These are phyloP conservation scores for Lactifluus pinguis DNA, from an alignment of 768 basidiomycete genomes.

Conservation along the genomic window DNA sequence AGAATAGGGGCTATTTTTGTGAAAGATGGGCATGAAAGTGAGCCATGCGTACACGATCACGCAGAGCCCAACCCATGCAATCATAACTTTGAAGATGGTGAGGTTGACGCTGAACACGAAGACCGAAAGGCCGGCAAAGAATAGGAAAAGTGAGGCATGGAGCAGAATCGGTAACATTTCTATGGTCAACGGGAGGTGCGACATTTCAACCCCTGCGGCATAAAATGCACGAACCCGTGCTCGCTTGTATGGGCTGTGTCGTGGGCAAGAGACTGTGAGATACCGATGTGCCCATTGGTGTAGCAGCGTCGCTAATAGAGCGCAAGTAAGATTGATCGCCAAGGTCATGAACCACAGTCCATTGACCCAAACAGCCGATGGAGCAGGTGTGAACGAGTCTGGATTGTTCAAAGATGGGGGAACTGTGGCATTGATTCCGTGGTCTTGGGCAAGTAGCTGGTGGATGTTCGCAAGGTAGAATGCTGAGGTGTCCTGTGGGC, in stretches of 20 bases:
- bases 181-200: conserved; percentile 34
- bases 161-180: conserved; percentile 38
- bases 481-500: neutral
- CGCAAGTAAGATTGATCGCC: conserved; percentile 33
- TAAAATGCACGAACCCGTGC: conserved; percentile 34
- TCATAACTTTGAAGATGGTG: conserved; percentile 11
- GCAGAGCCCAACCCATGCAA: neutral
- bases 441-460: neutral
- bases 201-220: conserved; percentile 31
- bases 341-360: conserved; percentile 33
- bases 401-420: neutral
- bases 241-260: conserved; percentile 25
- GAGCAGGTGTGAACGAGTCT: conserved; percentile 18
- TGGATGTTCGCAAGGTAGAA: conserved; percentile 8
- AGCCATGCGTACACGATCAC: too few relatives aligned
- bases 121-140: conserved; percentile 40
- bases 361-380: conserved; percentile 32
- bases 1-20: too few relatives aligned
- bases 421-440: neutral
- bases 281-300: conserved; percentile 44
- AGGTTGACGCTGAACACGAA: conserved; percentile 31
- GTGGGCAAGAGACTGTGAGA: conserved; percentile 22
- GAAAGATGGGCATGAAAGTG: too few relatives aligned
- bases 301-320: conserved; percentile 36
- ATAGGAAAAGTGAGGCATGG: conserved; percentile 41